Evolutionary conservation across 2,329 filamentous ascomycete species (phyloP).

Genomic region (Eutypella sp.): DNA sequence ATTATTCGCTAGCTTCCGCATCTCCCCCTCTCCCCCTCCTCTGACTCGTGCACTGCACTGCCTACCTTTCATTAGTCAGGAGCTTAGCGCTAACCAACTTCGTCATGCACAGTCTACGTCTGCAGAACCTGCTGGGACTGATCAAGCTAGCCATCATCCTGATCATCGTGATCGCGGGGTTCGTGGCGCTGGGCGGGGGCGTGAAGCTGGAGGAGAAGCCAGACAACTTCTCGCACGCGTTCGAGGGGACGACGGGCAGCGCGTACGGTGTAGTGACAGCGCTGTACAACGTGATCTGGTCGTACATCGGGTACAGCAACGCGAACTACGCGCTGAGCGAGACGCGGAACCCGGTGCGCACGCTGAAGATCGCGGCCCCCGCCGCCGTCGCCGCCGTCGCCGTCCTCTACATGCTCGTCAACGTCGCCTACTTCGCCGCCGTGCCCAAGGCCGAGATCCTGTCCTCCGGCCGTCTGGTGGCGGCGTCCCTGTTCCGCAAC

Average conservation of each 20-base stretch:
- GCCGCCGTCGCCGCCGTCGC: constrained; percentile 54
- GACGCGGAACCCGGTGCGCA: constrained; percentile 49
- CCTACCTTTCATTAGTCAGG: too few relatives aligned
- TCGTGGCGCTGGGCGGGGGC: constrained; percentile 49
- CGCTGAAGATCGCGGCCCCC: constrained; percentile 51
- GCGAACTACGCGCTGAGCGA: constrained; percentile 59
- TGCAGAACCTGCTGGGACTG: constrained; percentile 54
- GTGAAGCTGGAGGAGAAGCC: constrained; percentile 41
- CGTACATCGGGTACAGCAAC: constrained; percentile 61
- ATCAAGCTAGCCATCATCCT: constrained; percentile 58
- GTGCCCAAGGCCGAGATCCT: constrained; percentile 55
- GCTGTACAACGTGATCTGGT: constrained; percentile 54
- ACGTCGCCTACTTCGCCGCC: constrained; percentile 61
- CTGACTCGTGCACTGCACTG: too few relatives aligned
- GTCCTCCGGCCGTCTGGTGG: constrained; percentile 54
- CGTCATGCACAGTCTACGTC: constrained; percentile 31
- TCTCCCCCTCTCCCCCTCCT: too few relatives aligned
- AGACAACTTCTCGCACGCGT: constrained; percentile 53
- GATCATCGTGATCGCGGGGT: constrained; percentile 58
- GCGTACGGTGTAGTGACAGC: constrained; percentile 53
- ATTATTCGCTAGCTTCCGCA: too few relatives aligned
- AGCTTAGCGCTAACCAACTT: not conserved
- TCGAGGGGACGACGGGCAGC: constrained; percentile 40
- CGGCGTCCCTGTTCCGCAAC: constrained; percentile 56
- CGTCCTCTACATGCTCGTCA: constrained; percentile 57